Evolutionary conservation across 116 monocot genomes (phyloP).

Genomic region (Cymodocea nodosa): DNA sequence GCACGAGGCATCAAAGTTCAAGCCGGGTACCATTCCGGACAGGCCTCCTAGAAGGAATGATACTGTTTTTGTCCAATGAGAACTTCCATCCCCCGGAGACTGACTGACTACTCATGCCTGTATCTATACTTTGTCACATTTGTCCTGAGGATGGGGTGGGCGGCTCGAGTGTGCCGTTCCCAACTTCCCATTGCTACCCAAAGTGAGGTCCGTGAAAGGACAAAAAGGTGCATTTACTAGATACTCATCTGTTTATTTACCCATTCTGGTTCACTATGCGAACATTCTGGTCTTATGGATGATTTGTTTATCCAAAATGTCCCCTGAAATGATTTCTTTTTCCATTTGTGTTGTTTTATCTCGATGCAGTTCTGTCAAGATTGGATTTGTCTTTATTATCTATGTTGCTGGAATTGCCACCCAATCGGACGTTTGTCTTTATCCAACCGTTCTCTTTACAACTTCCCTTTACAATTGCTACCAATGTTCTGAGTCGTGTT

Average conservation of each 20-base stretch:
- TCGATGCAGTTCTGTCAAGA: too few species aligned
- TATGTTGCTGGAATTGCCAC: too few species aligned
- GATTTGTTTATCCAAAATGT: not conserved
- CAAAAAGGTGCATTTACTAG: slow-evolving; percentile 1
- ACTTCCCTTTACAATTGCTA: too few species aligned
- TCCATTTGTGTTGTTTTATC: too few species aligned
- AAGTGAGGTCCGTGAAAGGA: not conserved
- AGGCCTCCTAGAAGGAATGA: slow-evolving; percentile 91
- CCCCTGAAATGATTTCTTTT: too few species aligned
- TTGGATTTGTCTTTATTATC: too few species aligned
- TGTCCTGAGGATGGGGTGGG: not conserved
- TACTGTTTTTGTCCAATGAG: slow-evolving; percentile 62
- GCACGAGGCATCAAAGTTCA: slow-evolving; percentile 95
- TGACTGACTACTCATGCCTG: not conserved
- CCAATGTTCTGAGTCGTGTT: too few species aligned
- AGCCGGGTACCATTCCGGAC: slow-evolving; percentile 79
- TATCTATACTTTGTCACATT: too few species aligned
- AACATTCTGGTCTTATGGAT: not conserved
- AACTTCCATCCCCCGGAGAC: not conserved
- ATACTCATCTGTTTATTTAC: not conserved
- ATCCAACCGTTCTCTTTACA: too few species aligned
- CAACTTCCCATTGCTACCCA: not conserved
- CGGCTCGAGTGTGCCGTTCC: not conserved
- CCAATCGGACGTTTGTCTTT: too few species aligned
- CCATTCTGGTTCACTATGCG: not conserved